Evolutionary conservation across 2,329 filamentous ascomycete species (phyloP).

Genomic region (Ceratocystis huliohia): DNA sequence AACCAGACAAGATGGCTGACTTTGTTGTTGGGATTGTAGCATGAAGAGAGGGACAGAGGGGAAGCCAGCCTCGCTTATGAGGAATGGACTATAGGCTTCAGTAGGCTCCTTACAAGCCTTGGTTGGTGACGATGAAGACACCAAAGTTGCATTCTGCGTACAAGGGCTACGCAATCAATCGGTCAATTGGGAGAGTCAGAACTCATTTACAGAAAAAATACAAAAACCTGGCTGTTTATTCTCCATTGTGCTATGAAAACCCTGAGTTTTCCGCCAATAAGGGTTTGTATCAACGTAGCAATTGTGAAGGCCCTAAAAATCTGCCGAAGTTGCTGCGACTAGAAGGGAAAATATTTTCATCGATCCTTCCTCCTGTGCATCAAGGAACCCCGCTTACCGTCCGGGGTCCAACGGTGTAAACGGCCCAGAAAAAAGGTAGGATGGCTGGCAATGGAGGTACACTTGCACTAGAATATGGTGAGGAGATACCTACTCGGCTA

Average conservation of each 20-base stretch:
- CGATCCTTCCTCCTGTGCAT: slow-evolving; percentile 4
- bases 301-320: neutral
- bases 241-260: neutral
- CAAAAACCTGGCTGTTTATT: neutral
- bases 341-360: slow-evolving; percentile 2
- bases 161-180: too few relatives aligned
- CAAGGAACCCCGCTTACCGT: slow-evolving; percentile 8
- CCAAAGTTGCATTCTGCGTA: too few relatives aligned
- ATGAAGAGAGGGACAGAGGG: neutral
- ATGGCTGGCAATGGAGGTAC: neutral
- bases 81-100: too few relatives aligned
- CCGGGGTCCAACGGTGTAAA: slow-evolving; percentile 9
- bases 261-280: neutral
- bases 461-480: slow-evolving; percentile 1
- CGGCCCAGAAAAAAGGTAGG: slow-evolving; percentile 1
- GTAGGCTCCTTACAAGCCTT: too few relatives aligned
- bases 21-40: neutral
- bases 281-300: neutral
- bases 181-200: too few relatives aligned
- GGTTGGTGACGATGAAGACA: too few relatives aligned
- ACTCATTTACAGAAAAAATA: neutral
- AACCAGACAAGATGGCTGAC: neutral
- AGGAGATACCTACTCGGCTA: neutral
- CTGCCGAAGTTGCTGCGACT: neutral
- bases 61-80: neutral